phyloP scores from a whole-genome alignment of 352 stramenopile species.

The Globisporangium canariense region DNA sequence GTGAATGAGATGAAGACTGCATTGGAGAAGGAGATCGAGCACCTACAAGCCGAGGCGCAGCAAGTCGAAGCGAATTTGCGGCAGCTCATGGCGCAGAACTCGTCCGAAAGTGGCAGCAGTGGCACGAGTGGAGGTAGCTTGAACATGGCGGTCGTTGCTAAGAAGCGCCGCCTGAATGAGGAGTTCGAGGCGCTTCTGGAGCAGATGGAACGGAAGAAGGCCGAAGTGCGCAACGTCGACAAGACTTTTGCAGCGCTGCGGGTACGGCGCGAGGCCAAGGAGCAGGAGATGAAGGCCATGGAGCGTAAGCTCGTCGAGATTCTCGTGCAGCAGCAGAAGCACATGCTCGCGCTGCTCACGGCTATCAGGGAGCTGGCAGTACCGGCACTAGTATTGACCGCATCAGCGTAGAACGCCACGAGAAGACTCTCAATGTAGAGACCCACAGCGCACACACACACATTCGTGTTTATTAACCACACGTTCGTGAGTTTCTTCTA shows the following conservation, averaged over 20 bases:
- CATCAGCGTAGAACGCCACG: not conserved
- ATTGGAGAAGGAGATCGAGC: constrained; percentile 56
- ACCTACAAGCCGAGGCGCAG: constrained; percentile 59
- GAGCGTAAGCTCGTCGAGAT: constrained; percentile 83
- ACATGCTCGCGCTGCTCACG: constrained; percentile 56
- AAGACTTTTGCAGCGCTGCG: constrained; percentile 59
- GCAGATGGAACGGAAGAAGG: constrained; percentile 67
- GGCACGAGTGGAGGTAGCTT: constrained; percentile 21
- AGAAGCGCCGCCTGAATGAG: constrained; percentile 80
- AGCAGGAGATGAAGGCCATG: constrained; percentile 69
- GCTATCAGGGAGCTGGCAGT: constrained; percentile 34
- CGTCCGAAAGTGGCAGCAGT: constrained; percentile 15
- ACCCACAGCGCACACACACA: not conserved
- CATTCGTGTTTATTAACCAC: not conserved
- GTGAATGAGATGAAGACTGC: constrained; percentile 54
- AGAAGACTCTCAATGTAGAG: not conserved
- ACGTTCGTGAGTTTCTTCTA: not conserved
- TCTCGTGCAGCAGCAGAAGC: constrained; percentile 81
- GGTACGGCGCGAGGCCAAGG: constrained; percentile 59
- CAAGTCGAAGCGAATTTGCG: constrained; percentile 46
- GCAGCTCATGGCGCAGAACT: constrained; percentile 54
- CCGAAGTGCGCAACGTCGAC: constrained; percentile 52
- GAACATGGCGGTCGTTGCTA: constrained; percentile 63
- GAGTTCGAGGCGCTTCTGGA: constrained; percentile 77
- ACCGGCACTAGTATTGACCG: not conserved